Evolutionary conservation across 768 basidiomycete genomes (phyloP), one percentile per base, ranked within the genome.

Genomic region (Podaxis rugospora): DNA sequence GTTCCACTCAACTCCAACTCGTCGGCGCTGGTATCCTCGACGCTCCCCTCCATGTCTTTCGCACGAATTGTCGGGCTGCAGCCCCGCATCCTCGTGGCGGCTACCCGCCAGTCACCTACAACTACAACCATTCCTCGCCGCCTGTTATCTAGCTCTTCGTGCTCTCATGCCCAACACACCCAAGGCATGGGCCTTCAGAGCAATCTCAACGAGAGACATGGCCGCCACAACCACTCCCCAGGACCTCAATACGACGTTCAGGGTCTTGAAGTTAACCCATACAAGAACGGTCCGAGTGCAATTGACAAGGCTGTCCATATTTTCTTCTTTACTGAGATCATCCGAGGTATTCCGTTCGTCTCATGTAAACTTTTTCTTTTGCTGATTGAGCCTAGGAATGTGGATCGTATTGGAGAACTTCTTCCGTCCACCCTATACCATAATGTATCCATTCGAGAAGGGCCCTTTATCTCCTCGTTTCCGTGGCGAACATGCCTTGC

Each of bases 261-360:
- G 0, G 85, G 79, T 44, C 82, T 81, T 50, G 79, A 84, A 66
- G 68, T 83, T 4, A 79, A 92, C 68, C 83, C 86, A 46, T 94
- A 92, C 79, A 82, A 83, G 69, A 80, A 77, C 58, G 95, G 94
- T 0, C 92, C 90, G 13, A 89, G 88, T 72, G 95, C 97, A 49
- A 80, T 99, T 52, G 94, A 98, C 81, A 98, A 98, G 75, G 95
- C 95, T 51, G 89, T 92, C 46, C 90, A 95, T 72, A 71, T 97
- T 52, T 98, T 98, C 83, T 98, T 99, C 85, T 94, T 99, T 73
- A 98, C 96, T 61, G 97, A 99, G 77, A 97, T 99, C 67, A 77
- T 96, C 70, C 81, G 96, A 83, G 96, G 96, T 94, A 67, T 60
- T 40, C 27, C 35, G 60, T 46, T 13, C 57, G 52, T 68, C 36